These are phyloP conservation scores for Fusarium globosum DNA, from an alignment of 2,329 filamentous ascomycete genomes.

Conservation along the genomic window DNA sequence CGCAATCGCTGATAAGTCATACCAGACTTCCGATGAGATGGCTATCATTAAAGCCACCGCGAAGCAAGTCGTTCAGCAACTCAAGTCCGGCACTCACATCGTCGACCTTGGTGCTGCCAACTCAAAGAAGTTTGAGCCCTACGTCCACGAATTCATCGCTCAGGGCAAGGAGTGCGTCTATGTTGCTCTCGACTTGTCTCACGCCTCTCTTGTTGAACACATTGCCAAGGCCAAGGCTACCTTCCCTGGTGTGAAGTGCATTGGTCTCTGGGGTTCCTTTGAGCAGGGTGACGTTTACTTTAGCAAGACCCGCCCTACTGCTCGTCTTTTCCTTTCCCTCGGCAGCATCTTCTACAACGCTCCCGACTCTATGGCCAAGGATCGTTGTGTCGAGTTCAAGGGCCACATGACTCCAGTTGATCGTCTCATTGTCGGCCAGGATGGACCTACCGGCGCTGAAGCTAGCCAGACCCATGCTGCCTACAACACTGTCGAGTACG, in stretches of 20 bases:
- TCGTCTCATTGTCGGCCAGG: conserved; percentile 36
- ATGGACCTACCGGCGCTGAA: conserved; percentile 15
- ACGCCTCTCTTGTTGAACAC: conserved; percentile 24
- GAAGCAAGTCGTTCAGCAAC: conserved; percentile 18
- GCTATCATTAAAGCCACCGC: conserved; percentile 36
- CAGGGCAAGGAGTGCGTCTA: conserved; percentile 39
- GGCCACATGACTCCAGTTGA: conserved; percentile 22
- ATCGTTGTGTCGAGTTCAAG: conserved; percentile 33
- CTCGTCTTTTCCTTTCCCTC: conserved; percentile 36
- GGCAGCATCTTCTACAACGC: conserved; percentile 43
- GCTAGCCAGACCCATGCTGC: background rate
- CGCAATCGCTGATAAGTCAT: conserved; percentile 21
- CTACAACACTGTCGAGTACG: conserved; percentile 35
- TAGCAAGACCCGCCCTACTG: background rate
- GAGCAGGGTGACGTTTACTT: conserved; percentile 39
- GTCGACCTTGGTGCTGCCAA: conserved; percentile 40
- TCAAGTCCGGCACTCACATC: conserved; percentile 31
- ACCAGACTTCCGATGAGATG: conserved; percentile 38
- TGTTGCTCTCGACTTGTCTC: conserved; percentile 32
- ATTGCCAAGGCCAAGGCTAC: conserved; percentile 25
- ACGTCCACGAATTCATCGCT: conserved; percentile 28
- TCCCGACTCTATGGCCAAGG: conserved; percentile 27
- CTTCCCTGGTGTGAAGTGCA: conserved; percentile 27
- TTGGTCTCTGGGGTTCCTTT: conserved; percentile 40
- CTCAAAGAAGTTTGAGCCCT: conserved; percentile 39